Evolutionary conservation across 345 rosid species (phyloP), one percentile per base, ranked within the genome.

Genomic region (Aquilaria yunnanensis): DNA sequence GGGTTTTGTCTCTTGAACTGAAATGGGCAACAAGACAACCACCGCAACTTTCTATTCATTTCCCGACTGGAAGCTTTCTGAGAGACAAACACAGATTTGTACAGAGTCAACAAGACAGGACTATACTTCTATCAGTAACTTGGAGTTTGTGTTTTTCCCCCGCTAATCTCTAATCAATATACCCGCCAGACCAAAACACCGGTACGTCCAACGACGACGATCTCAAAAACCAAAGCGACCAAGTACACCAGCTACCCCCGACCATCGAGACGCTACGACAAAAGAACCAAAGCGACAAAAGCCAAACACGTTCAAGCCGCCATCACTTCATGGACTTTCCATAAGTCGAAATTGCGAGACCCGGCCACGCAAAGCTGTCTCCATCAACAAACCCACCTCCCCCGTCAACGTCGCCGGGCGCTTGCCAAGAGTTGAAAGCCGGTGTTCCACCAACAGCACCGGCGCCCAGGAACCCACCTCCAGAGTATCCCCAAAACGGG

Each of bases 281-380:
- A 32, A 52, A 31, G 32, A 9, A 14, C 48, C 2, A 60, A 62
- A 30, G 23, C 4, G 61, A 23, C 30, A 48, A 53, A 58, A 45
- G 55, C 62, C 16, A 67, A 56, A 33, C 45, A 52, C 43, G 37
- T 51, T 16, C 54, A 5, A 54, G 9, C 51, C 66, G 10, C 2
- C 2, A 41, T 69, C 76, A 84, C 69, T 84, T 81, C 55, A 68
- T 75, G 41, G 73, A 70, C 60, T 81, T 75, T 11, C 81, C 84
- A 6, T 76, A 74, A 61, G 75, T 63, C 7, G 86, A 77, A 61
- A 81, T 77, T 1, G 81, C 83, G n/a, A 81, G 78, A 57, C 80
- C 78, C 13, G 89, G 82, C 86, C 83, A 84, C 31, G 66, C 64
- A 50, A 79, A 79, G 49, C 72, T 75, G 3, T 83, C 83, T 13